A percentile compares a stretch with the other conserved stretches of the same genome.
Evolutionary conservation across 208 protist species (phyloP).

Genomic region (Blastocrithidia nonstop): DNA sequence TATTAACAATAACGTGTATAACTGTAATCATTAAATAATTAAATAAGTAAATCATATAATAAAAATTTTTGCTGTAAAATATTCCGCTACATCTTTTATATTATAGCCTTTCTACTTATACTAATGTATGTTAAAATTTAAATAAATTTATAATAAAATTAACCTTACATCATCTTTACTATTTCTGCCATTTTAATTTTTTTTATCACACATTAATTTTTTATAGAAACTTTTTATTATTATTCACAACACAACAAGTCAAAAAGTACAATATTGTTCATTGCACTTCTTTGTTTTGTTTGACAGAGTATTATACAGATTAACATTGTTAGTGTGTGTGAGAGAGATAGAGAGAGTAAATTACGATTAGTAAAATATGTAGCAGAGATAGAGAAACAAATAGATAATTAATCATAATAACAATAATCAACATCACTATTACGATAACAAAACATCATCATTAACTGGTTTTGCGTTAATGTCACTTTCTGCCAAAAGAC

Average conservation of each 20-base stretch:
- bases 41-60: background rate
- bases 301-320: background rate
- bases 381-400: background rate
- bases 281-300: background rate
- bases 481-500: too few species aligned
- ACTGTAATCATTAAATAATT: background rate
- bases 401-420: too few species aligned
- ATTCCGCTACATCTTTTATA: background rate
- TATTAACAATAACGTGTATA: background rate
- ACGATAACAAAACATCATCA: too few species aligned
- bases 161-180: background rate
- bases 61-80: background rate
- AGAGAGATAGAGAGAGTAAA: background rate
- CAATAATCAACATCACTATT: too few species aligned
- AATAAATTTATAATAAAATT: background rate
- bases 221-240: background rate
- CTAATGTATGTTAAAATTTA: background rate
- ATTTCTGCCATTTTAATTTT: constrained; percentile 3
- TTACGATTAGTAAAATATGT: background rate
- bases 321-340: background rate
- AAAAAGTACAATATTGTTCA: background rate
- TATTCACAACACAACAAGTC: background rate
- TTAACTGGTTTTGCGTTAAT: too few species aligned
- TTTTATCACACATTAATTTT: background rate
- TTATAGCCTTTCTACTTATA: background rate